A percentile compares a stretch with the other conserved stretches of the same genome.
Conservation (phyloP, 768 basidiomycete species). For the Leccinum obscurum region DNA sequence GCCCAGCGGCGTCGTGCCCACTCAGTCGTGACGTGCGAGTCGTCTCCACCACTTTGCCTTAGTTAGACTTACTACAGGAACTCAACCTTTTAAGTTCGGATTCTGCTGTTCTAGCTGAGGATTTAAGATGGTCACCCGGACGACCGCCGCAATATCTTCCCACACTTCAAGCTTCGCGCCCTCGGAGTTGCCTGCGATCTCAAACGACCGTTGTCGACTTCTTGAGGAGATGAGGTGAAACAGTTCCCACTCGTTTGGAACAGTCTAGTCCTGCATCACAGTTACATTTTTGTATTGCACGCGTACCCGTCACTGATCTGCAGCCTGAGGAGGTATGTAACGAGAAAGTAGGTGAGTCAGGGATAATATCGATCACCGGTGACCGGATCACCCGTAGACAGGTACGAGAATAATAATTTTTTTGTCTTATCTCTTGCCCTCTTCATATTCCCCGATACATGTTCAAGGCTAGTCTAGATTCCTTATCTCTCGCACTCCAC, state of each 20-base stretch:
- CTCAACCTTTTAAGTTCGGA: background rate
- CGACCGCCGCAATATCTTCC: background rate
- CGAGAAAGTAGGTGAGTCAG: no score
- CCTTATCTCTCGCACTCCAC: constrained; percentile 36
- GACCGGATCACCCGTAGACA: background rate
- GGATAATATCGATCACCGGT: no score
- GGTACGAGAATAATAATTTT: background rate
- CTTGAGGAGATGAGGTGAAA: background rate
- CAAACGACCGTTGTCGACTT: background rate
- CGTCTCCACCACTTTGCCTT: background rate
- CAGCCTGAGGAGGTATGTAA: no score
- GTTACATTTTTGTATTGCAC: no score
- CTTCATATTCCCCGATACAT: background rate
- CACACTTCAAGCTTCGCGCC: background rate
- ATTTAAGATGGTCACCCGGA: background rate
- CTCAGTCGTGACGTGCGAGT: background rate
- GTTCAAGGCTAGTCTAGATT: constrained; percentile 14
- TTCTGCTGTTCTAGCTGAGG: background rate
- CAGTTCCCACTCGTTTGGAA: background rate
- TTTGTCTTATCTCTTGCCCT: no score
- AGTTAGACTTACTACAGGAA: background rate
- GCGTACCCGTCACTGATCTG: no score
- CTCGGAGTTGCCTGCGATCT: background rate
- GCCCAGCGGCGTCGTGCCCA: no score
- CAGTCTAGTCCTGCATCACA: background rate